These are phyloP conservation scores for Linnemannia elongata DNA, from an alignment of 192 early-diverging fungal species.

Conservation along the genomic window DNA sequence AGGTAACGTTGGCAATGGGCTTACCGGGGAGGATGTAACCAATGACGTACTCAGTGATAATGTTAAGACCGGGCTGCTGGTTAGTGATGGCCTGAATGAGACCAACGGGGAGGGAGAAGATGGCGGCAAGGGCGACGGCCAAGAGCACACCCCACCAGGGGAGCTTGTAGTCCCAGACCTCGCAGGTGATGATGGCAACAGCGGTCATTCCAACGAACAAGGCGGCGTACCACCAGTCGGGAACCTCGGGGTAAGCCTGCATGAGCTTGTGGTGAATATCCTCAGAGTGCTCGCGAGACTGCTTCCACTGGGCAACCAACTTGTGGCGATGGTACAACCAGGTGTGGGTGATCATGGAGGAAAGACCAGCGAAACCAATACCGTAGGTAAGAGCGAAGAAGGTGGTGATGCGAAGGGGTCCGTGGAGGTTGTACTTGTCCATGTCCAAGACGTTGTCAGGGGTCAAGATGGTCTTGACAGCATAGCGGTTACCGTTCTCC, in stretches of 20 bases:
- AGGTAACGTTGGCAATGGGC: constrained; percentile 62
- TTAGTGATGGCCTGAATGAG: constrained; percentile 67
- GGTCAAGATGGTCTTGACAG: constrained; percentile 36
- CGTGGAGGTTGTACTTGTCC: constrained; percentile 56
- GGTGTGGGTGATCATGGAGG: constrained; percentile 68
- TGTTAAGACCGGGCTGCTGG: constrained; percentile 61
- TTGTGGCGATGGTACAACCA: constrained; percentile 69
- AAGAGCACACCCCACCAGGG: constrained; percentile 64
- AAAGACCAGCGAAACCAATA: constrained; percentile 65
- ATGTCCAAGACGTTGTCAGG: constrained; percentile 45
- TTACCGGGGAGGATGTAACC: constrained; percentile 67
- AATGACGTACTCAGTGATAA: constrained; percentile 72
- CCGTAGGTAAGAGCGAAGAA: constrained; percentile 58
- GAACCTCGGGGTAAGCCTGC: constrained; percentile 68
- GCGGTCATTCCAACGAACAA: constrained; percentile 49
- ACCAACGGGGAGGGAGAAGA: constrained; percentile 66
- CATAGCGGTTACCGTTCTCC: constrained; percentile 33
- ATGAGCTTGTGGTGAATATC: constrained; percentile 76
- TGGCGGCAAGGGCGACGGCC: constrained; percentile 43
- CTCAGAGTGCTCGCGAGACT: constrained; percentile 43
- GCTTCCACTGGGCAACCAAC: constrained; percentile 58
- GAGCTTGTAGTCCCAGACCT: constrained; percentile 39
- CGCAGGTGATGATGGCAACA: constrained; percentile 40
- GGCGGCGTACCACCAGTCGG: constrained; percentile 61
- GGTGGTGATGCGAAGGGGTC: constrained; percentile 50